Evolutionary conservation across 345 rosid genomes (phyloP).

Genomic region (Populus nigra): DNA sequence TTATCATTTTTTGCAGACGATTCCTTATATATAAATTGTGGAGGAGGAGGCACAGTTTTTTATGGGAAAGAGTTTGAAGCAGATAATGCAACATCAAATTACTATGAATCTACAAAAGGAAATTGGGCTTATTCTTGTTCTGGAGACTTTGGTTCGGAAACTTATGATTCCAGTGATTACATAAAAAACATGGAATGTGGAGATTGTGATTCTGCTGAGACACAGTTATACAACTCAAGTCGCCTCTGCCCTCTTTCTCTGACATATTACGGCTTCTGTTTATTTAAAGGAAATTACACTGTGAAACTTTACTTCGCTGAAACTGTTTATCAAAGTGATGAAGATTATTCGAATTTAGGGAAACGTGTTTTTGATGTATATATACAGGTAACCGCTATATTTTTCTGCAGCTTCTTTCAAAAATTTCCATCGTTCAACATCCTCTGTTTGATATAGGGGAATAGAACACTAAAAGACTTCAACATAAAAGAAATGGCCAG

Average conservation of each 20-base stretch:
- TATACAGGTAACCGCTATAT: conserved; percentile 16
- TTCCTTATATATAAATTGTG: no score
- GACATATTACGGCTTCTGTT: conserved; percentile 22
- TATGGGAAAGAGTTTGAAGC: no score
- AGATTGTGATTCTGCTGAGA: background rate
- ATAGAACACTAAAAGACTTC: no score
- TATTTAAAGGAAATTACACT: no score
- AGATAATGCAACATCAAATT: background rate
- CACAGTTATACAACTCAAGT: background rate
- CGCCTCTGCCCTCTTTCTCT: conserved; percentile 27
- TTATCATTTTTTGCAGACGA: no score
- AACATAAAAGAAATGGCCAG: no score
- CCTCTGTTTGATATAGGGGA: no score
- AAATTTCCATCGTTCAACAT: no score
- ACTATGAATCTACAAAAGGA: background rate
- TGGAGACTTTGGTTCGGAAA: background rate
- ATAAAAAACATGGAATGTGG: background rate
- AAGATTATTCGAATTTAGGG: background rate
- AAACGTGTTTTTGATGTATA: conserved; percentile 23
- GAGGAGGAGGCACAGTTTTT: no score
- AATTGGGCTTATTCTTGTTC: conserved; percentile 23
- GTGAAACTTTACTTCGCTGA: conserved; percentile 8
- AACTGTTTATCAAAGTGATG: conserved; percentile 1
- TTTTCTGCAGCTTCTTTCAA: no score
- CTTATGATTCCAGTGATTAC: background rate